Evolutionary conservation across 1,139 yeast genomes (phyloP).

Genomic region (Nakaseomyces sp.): DNA sequence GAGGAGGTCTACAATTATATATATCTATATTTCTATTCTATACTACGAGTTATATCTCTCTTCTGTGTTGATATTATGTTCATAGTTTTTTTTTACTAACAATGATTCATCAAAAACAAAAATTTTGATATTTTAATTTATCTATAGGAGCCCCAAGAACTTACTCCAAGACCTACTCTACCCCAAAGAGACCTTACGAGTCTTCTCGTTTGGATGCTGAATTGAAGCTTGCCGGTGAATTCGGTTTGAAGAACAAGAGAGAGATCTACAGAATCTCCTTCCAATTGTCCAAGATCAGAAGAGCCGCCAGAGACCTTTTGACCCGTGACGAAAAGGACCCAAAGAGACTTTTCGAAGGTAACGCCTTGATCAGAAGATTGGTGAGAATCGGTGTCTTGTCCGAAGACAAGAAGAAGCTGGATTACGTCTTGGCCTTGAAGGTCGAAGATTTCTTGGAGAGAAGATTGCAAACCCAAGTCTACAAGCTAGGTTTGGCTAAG

Average conservation of each 20-base stretch:
- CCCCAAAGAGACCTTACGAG: constrained; percentile 97
- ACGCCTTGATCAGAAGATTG: constrained; percentile 63
- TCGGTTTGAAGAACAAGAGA: constrained; percentile 99
- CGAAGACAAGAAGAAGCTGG: constrained; percentile 99
- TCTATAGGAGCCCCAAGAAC: constrained; percentile 88
- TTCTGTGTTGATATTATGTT: too few relatives aligned
- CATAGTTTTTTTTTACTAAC: not conserved
- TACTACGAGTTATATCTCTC: too few relatives aligned
- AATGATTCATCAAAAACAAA: not conserved
- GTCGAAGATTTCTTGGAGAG: constrained; percentile 99
- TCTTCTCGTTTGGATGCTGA: constrained; percentile 99
- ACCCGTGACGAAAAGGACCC: constrained; percentile 99
- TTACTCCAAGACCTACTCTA: constrained; percentile 98
- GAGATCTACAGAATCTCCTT: constrained; percentile 62
- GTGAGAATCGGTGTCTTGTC: constrained; percentile 84
- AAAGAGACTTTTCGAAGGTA: constrained; percentile 99
- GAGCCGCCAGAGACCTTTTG: constrained; percentile 99
- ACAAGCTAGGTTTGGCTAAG: constrained; percentile 99
- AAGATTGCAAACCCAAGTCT: constrained; percentile 99
- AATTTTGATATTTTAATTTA: constrained; percentile 3
- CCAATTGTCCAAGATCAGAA: constrained; percentile 99
- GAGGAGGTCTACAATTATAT: too few relatives aligned
- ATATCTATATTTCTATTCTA: too few relatives aligned
- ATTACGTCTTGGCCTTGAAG: constrained; percentile 95
- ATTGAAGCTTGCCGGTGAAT: constrained; percentile 98